Evolutionary conservation across 139 green algal species (phyloP).

Genomic region (Eudorina sp.): DNA sequence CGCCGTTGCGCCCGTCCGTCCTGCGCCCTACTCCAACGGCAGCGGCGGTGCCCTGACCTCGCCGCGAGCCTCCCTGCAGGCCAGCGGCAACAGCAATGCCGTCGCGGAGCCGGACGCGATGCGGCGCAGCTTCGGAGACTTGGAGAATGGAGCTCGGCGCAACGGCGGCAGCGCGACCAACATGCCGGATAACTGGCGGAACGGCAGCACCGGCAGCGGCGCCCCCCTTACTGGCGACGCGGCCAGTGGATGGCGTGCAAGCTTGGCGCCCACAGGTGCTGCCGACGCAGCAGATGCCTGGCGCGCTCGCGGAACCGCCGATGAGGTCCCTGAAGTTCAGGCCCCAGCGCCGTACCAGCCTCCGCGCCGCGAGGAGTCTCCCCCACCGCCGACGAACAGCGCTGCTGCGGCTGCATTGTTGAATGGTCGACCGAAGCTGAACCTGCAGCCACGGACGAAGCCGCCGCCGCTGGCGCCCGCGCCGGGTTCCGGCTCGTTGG

Average conservation of each 20-base stretch:
- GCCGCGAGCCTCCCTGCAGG: too few relatives aligned
- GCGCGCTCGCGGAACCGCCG: background rate
- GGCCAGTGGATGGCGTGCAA: background rate
- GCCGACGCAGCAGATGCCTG: slow-evolving; percentile 27
- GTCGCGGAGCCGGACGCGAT: too few relatives aligned
- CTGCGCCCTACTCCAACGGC: too few relatives aligned
- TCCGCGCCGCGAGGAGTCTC: slow-evolving; percentile 28
- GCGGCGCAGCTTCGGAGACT: slow-evolving; percentile 10
- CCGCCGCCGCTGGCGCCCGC: slow-evolving; percentile 29
- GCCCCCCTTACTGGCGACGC: background rate
- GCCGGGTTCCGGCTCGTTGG: too few relatives aligned
- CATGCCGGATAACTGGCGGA: background rate
- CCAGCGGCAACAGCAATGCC: too few relatives aligned
- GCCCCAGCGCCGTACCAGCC: background rate
- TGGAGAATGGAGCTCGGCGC: background rate
- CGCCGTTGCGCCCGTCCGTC: too few relatives aligned
- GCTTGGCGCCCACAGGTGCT: slow-evolving; percentile 7
- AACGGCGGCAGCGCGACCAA: background rate
- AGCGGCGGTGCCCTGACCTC: too few relatives aligned
- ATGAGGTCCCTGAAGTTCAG: background rate
- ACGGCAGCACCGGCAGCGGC: background rate
- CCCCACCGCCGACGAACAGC: slow-evolving; percentile 9
- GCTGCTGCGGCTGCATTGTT: slow-evolving; percentile 33
- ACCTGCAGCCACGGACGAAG: slow-evolving; percentile 76
- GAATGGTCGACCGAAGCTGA: slow-evolving; percentile 74